Percentiles rank a stretch among this genome's conserved stretches.
phyloP scores from a whole-genome alignment of 225 moss, liverwort and hornwort genomes.

The Marchantia paleacea region DNA sequence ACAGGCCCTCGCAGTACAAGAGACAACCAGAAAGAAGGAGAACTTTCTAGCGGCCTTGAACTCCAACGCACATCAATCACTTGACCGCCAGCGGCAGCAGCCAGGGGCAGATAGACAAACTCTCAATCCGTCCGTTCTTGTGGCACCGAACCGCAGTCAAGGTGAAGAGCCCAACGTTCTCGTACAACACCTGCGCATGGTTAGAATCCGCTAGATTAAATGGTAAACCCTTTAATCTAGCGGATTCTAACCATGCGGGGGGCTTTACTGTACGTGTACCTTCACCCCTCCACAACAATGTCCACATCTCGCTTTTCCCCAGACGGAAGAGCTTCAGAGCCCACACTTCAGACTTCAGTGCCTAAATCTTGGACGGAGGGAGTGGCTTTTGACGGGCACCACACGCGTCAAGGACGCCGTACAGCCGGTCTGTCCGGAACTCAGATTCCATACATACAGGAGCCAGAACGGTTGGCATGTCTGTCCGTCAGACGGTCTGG shows the following conservation, averaged over 20 bases:
- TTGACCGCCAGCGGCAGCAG: too few species aligned
- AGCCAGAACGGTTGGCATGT: slow-evolving; percentile 6
- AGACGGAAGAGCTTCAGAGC: too few species aligned
- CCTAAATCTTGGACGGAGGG: background rate
- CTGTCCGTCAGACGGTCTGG: background rate
- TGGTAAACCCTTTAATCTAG: too few species aligned
- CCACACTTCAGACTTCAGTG: too few species aligned
- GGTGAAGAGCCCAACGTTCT: too few species aligned
- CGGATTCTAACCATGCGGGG: too few species aligned
- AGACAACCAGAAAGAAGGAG: background rate
- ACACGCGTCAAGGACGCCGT: background rate
- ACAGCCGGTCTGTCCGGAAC: background rate
- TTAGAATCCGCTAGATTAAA: too few species aligned
- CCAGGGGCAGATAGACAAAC: background rate
- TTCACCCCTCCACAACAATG: too few species aligned
- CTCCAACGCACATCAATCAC: too few species aligned
- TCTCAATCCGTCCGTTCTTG: background rate
- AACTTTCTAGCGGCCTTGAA: background rate
- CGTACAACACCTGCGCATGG: too few species aligned
- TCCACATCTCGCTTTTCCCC: too few species aligned
- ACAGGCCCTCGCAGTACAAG: background rate
- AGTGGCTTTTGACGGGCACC: background rate
- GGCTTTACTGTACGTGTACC: too few species aligned
- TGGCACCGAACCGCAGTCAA: background rate
- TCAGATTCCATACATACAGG: background rate